Evolutionary conservation across 2,329 filamentous ascomycete species (phyloP).

Genomic region (Claviceps sorghi): DNA sequence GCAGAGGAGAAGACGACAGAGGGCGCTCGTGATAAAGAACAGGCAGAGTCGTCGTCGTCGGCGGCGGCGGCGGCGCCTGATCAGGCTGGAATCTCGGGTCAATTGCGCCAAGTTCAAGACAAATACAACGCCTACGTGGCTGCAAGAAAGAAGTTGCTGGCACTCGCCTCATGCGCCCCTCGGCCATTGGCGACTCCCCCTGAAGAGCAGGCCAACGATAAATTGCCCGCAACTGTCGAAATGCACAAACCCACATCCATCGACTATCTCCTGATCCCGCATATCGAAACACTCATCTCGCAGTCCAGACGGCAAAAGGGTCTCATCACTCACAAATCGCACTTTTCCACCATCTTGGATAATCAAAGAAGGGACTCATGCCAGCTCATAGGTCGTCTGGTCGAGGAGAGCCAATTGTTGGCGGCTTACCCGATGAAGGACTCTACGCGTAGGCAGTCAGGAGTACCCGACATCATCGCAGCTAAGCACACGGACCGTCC

Average conservation of each 20-base stretch:
- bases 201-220: neutral
- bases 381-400: constrained; percentile 37
- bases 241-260: constrained; percentile 10
- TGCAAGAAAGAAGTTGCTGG: constrained; percentile 33
- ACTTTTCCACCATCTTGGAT: constrained; percentile 35
- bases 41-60: constrained; percentile 10
- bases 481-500: constrained; percentile 21
- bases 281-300: constrained; percentile 37
- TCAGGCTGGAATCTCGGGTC: constrained; percentile 20
- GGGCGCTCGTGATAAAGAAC: constrained; percentile 12
- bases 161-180: constrained; percentile 20
- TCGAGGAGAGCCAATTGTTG: constrained; percentile 48
- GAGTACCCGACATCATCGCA: constrained; percentile 29
- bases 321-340: constrained; percentile 42
- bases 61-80: constrained; percentile 9
- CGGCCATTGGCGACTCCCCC: constrained; percentile 12
- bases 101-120: constrained; percentile 32
- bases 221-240: constrained; percentile 6
- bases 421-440: constrained; percentile 32
- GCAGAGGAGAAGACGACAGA: constrained; percentile 19
- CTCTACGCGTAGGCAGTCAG: constrained; percentile 20
- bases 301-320: constrained; percentile 42
- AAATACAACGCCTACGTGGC: constrained; percentile 41
- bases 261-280: constrained; percentile 38
- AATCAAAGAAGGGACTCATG: constrained; percentile 36